Conservation (phyloP, 202 grass and related monocot species). For the Schoenoplectus tabernaemontani region DNA sequence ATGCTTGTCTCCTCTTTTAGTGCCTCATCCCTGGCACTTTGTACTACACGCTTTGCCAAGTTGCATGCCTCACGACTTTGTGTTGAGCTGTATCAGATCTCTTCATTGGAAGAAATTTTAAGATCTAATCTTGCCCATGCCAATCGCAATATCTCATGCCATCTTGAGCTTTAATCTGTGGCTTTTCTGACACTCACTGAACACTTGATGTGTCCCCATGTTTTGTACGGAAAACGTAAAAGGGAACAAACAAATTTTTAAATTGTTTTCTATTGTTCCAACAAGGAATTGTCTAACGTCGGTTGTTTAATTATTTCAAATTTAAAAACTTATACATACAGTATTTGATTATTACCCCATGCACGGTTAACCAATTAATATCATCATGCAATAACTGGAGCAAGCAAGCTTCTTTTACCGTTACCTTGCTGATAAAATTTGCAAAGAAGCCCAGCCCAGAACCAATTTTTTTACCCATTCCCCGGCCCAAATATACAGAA, state of each 20-base stretch:
- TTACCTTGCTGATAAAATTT: neutral
- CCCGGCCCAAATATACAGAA: neutral
- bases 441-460: neutral
- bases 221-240: neutral
- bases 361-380: too few relatives aligned
- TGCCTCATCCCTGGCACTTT: neutral
- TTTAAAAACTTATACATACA: neutral
- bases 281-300: neutral
- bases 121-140: conserved; percentile 15
- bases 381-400: too few relatives aligned
- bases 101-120: neutral
- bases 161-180: neutral
- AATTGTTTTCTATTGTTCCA: neutral
- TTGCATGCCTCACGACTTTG: neutral
- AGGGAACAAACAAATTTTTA: neutral
- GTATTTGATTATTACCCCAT: too few relatives aligned
- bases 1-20: conserved; percentile 20
- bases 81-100: conserved; percentile 25
- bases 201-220: conserved; percentile 5
- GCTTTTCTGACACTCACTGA: conserved; percentile 6
- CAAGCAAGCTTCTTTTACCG: neutral
- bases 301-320: neutral
- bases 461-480: neutral
- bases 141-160: conserved; percentile 4
- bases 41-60: conserved; percentile 9